Evolutionary conservation across 2,329 filamentous ascomycete species (phyloP).

Genomic region (Colletotrichum aenigma): DNA sequence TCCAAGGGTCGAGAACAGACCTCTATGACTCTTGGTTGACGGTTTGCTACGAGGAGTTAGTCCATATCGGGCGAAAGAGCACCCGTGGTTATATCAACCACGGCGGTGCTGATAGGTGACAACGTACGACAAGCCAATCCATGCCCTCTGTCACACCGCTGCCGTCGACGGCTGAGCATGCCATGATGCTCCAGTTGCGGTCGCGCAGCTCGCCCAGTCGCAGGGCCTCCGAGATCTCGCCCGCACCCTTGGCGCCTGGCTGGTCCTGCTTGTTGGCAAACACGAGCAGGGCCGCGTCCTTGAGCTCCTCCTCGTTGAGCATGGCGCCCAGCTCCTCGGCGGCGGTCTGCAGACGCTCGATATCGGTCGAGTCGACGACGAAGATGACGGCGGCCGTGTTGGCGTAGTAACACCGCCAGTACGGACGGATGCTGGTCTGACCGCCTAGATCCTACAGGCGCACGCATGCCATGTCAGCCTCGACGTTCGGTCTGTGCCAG

Average conservation of each 20-base stretch:
- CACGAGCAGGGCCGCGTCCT: slow-evolving; percentile 88
- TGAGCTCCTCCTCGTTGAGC: slow-evolving; percentile 95
- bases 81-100: neutral
- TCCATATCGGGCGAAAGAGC: neutral
- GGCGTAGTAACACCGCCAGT: slow-evolving; percentile 99
- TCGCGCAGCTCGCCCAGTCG: slow-evolving; percentile 90
- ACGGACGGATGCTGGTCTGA: slow-evolving; percentile 97
- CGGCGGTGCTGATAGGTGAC: neutral
- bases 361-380: slow-evolving; percentile 97
- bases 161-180: slow-evolving; percentile 94
- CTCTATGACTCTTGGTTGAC: slow-evolving; percentile 27
- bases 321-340: slow-evolving; percentile 92
- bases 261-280: slow-evolving; percentile 99
- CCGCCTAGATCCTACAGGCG: slow-evolving; percentile 80
- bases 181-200: slow-evolving; percentile 98
- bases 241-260: slow-evolving; percentile 93
- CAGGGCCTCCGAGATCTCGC: slow-evolving; percentile 94
- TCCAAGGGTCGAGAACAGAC: neutral
- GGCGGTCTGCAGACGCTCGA: slow-evolving; percentile 90
- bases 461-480: slow-evolving; percentile 24
- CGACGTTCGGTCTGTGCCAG: neutral
- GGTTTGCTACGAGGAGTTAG: slow-evolving; percentile 24
- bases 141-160: slow-evolving; percentile 95
- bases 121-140: slow-evolving; percentile 93
- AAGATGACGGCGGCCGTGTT: slow-evolving; percentile 99